Percentiles rank a stretch among this genome's conserved stretches.
phyloP scores from a whole-genome alignment of 352 stramenopile species.

The Globisporangium polare region DNA sequence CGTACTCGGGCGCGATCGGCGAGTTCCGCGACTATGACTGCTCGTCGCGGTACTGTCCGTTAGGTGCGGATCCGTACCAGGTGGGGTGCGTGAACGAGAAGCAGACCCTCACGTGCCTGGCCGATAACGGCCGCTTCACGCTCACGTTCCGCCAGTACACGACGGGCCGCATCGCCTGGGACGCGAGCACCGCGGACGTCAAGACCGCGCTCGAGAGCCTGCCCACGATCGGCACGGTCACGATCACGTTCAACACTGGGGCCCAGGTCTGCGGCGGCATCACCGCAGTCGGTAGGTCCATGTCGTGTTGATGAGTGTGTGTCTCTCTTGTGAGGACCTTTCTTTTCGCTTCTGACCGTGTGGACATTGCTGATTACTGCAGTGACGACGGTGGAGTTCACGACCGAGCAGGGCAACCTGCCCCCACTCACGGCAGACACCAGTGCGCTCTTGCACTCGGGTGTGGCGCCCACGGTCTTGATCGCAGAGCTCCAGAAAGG shows the following conservation, averaged over 20 bases:
- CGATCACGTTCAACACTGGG: constrained; percentile 46
- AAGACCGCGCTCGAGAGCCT: constrained; percentile 54
- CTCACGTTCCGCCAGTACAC: constrained; percentile 70
- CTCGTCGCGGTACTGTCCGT: constrained; percentile 77
- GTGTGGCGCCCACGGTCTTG: constrained; percentile 17
- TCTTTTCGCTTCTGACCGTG: neutral
- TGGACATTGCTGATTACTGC: neutral
- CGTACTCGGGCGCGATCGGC: constrained; percentile 50
- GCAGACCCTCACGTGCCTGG: constrained; percentile 53
- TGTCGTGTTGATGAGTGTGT: neutral
- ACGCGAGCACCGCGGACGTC: constrained; percentile 34
- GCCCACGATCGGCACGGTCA: constrained; percentile 42
- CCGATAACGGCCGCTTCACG: constrained; percentile 50
- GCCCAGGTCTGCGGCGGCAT: constrained; percentile 32
- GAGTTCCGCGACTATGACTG: constrained; percentile 70
- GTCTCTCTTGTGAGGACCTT: neutral
- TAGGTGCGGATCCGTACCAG: constrained; percentile 83
- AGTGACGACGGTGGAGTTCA: constrained; percentile 67
- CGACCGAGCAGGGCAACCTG: constrained; percentile 59
- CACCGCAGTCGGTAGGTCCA: constrained; percentile 33
- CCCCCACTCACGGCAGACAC: constrained; percentile 33
- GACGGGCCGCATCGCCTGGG: constrained; percentile 47
- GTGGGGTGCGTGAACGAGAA: constrained; percentile 65
- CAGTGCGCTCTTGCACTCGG: constrained; percentile 38
- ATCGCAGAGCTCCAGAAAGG: constrained; percentile 42